Conservation (phyloP, 495 filamentous ascomycete species). For the Trichoderma virens region DNA sequence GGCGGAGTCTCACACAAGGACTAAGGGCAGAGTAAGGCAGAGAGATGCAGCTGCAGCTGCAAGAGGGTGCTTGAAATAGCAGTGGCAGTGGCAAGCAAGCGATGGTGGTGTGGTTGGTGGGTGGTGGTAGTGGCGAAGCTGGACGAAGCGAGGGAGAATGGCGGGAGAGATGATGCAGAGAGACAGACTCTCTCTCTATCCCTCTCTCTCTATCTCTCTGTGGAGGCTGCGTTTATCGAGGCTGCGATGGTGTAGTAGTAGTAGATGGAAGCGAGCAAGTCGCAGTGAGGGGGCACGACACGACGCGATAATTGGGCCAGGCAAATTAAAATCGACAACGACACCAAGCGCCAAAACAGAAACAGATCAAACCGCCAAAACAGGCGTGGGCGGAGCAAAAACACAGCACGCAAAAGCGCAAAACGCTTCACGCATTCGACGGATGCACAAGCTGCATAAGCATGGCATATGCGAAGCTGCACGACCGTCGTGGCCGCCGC, state of each 20-base stretch:
- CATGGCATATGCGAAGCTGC: not conserved
- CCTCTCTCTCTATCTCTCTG: too few relatives aligned
- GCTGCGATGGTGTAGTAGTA: too few relatives aligned
- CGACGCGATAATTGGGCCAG: too few relatives aligned
- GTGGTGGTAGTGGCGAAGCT: not conserved
- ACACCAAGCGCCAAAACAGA: too few relatives aligned
- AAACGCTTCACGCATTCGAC: too few relatives aligned
- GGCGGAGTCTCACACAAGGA: conserved; percentile 3
- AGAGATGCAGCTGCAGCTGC: not conserved
- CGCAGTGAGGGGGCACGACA: too few relatives aligned
- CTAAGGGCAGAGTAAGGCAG: not conserved
- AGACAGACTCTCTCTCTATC: too few relatives aligned
- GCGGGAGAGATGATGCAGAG: not conserved
- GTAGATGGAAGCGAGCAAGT: too few relatives aligned
- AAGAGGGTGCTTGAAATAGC: not conserved
- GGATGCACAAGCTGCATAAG: not conserved
- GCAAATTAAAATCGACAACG: too few relatives aligned
- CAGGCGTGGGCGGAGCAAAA: not conserved
- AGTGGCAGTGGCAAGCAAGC: not conserved
- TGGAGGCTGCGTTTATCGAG: too few relatives aligned
- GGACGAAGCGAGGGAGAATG: not conserved
- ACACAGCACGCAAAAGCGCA: not conserved
- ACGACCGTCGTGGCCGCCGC: conserved; percentile 3
- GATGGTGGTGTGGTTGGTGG: not conserved
- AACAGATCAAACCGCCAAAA: not conserved